A percentile compares a stretch with the other conserved stretches of the same genome.
These are phyloP conservation scores for Boletellus deceptivus DNA, from an alignment of 1,284 basidiomycete species.

Conservation along the genomic window DNA sequence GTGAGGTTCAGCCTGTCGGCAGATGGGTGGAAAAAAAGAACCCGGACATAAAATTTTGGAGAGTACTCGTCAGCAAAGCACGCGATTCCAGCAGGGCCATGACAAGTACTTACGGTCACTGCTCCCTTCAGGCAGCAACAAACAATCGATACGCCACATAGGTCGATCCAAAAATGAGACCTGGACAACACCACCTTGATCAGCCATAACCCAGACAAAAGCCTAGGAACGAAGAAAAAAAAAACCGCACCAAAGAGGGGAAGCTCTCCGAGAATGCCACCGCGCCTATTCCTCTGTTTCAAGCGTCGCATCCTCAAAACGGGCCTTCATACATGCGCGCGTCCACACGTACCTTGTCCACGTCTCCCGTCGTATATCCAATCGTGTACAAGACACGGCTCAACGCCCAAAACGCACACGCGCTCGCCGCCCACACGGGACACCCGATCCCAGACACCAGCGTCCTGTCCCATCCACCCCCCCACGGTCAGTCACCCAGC, in stretches of 20 bases:
- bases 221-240: neutral
- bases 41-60: too few species aligned
- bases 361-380: slow-evolving; percentile 29
- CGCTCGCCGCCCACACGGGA: slow-evolving; percentile 31
- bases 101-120: too few species aligned
- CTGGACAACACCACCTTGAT: neutral
- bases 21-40: too few species aligned
- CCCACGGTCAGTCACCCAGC: neutral
- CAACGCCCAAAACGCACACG: slow-evolving; percentile 33
- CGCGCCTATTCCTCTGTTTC: slow-evolving; percentile 18
- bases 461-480: slow-evolving; percentile 13
- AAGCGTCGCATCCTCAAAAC: too few species aligned
- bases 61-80: too few species aligned
- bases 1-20: too few species aligned
- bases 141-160: slow-evolving; percentile 6
- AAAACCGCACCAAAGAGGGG: slow-evolving; percentile 13
- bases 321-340: too few species aligned
- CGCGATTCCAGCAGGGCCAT: too few species aligned
- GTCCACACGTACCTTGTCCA: slow-evolving; percentile 25
- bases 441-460: slow-evolving; percentile 34
- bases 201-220: too few species aligned
- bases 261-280: slow-evolving; percentile 17
- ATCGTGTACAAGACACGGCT: slow-evolving; percentile 37
- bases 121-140: neutral
- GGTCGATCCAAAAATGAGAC: slow-evolving; percentile 7